Evolutionary conservation across 352 stramenopile species (phyloP).

Genomic region (Phytophthora multivora): DNA sequence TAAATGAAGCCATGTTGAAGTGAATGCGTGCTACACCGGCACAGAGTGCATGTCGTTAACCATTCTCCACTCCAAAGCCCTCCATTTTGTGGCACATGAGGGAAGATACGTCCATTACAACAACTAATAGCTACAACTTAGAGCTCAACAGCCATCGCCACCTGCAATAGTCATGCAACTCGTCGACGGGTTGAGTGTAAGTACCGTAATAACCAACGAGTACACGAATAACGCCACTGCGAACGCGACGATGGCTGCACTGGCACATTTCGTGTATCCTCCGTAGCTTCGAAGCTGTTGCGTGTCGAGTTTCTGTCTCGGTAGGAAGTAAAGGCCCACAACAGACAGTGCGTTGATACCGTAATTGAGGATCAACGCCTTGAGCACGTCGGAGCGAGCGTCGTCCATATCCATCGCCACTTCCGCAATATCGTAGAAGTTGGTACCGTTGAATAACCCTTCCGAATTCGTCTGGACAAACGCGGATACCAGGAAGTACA

Average conservation of each 20-base stretch:
- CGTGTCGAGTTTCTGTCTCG: conserved; percentile 61
- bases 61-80: too few relatives aligned
- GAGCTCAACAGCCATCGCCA: conserved; percentile 37
- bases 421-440: conserved; percentile 40
- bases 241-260: conserved; percentile 43
- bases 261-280: conserved; percentile 62
- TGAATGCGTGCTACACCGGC: neutral
- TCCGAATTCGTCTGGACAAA: conserved; percentile 45
- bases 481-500: conserved; percentile 44
- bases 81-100: too few relatives aligned
- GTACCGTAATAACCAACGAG: conserved; percentile 43
- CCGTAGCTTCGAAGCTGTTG: conserved; percentile 69
- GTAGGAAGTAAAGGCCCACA: conserved; percentile 44
- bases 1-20: conserved; percentile 18
- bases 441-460: conserved; percentile 37
- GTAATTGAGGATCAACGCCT: conserved; percentile 46
- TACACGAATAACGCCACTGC: conserved; percentile 49
- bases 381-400: conserved; percentile 32
- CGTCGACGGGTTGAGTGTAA: conserved; percentile 48
- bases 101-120: too few relatives aligned
- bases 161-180: conserved; percentile 39
- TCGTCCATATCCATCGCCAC: conserved; percentile 24
- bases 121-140: too few relatives aligned
- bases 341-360: conserved; percentile 46
- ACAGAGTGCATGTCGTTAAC: neutral